A percentile compares a stretch with the other conserved stretches of the same genome.
phyloP scores from a whole-genome alignment of 2,329 filamentous ascomycete species.

The Aspergillus quadricinctus region DNA sequence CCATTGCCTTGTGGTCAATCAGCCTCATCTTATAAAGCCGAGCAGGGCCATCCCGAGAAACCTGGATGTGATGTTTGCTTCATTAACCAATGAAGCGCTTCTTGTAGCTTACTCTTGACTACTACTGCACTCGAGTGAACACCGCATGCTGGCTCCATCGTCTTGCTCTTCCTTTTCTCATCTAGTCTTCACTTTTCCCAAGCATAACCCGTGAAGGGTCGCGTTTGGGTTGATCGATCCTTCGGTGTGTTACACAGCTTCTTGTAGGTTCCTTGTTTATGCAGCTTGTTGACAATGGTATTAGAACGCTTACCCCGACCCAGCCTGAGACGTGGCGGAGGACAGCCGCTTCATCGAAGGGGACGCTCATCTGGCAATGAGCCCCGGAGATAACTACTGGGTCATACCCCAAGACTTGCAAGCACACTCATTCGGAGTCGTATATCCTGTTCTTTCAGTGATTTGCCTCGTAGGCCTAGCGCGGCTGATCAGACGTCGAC shows the following conservation, averaged over 20 bases:
- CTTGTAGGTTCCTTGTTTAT: neutral
- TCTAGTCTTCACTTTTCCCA: neutral
- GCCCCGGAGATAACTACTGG: constrained; percentile 8
- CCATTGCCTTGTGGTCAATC: constrained; percentile 4
- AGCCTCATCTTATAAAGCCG: neutral
- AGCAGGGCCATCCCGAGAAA: neutral
- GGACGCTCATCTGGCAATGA: constrained; percentile 14
- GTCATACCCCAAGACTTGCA: constrained; percentile 7
- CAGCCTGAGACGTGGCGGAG: neutral
- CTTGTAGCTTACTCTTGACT: neutral
- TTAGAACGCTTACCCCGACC: neutral
- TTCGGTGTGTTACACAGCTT: neutral
- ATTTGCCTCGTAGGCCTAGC: constrained; percentile 14
- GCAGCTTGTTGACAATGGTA: neutral
- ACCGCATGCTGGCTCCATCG: neutral
- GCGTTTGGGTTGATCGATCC: neutral
- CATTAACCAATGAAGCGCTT: neutral
- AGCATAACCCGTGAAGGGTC: neutral
- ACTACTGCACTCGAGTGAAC: neutral
- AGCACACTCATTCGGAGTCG: constrained; percentile 11
- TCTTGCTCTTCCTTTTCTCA: neutral
- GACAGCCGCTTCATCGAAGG: constrained; percentile 2
- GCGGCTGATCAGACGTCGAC: constrained; percentile 16
- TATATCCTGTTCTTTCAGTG: constrained; percentile 14
- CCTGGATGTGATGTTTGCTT: neutral